Evolutionary conservation across 108 stramenopile species (phyloP), one percentile per base, ranked within the genome.

Genomic region (Fistulifera pelliculosa): DNA sequence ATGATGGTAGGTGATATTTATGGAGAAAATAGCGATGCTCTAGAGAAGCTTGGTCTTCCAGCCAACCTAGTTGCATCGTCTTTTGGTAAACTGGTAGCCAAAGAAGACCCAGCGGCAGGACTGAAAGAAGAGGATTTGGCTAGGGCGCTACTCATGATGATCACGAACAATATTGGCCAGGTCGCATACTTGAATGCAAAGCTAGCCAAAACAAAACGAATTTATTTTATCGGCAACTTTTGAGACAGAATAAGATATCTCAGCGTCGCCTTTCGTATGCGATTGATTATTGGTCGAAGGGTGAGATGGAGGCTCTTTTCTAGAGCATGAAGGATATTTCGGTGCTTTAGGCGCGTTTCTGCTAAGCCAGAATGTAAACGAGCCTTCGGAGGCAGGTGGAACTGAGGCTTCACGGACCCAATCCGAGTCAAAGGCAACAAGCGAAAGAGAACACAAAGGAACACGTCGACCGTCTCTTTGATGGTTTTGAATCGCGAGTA

Each of bases 1-100:
- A 75, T 80, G 79, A 89, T 96, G 73, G 97, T 99, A 1, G 93
- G 95, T 15, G 99, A 99, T 56, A 99, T 99, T 45, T 99, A 99
- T 62, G 99, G 99, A 14, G 65, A 81, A 16, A 69, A 87, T 47
- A 76, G 73, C 28, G 65, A 87, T 52, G 95, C 90, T 11, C 80
- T 97, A 47, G 92, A 85, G 47, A 92, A 93, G 61, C 73, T 96
- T 39, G 94, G 95, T 25, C 66, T 98, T 51, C 65, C 86, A 24
- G 71, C 88, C 3, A 65, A 93, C 45, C 68, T 94, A 12, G 90
- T 98, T 11, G 98, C 98, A 3, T 93, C 93, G 16, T 96, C 93
- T 15, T 99, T 99, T 70, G 98, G 98, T n/a, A 99, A 99, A 69
- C 54, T 96, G 45, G 95, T 93, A 3, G 73, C 92, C 35, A 90